Evolutionary conservation across 2,329 filamentous ascomycete genomes (phyloP).

Genomic region (Sporothrix phasma): DNA sequence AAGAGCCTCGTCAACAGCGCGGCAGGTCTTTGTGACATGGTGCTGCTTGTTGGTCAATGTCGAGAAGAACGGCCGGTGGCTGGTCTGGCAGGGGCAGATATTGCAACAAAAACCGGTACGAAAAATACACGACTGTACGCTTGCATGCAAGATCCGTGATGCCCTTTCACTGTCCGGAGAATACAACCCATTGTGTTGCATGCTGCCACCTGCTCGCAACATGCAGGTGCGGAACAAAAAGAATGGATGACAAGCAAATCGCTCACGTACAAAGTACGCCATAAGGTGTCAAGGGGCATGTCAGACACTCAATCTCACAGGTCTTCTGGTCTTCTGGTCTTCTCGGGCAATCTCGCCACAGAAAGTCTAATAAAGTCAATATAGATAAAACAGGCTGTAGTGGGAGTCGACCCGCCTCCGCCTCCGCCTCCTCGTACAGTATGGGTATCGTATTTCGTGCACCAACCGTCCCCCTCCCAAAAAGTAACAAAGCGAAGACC

Average conservation of each 20-base stretch:
- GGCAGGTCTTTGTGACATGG: not conserved
- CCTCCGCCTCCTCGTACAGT: not conserved
- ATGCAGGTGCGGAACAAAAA: not conserved
- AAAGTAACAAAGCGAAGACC: not conserved
- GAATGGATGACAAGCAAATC: not conserved
- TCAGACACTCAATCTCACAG: too few relatives aligned
- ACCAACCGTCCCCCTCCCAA: not conserved
- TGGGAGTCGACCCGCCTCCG: not conserved
- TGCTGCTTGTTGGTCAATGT: too few relatives aligned
- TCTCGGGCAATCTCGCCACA: too few relatives aligned
- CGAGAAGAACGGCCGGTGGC: too few relatives aligned
- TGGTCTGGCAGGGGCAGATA: not conserved
- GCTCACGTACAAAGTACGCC: too few relatives aligned
- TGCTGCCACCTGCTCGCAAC: too few relatives aligned
- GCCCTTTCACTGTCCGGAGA: too few relatives aligned
- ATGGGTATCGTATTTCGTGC: not conserved
- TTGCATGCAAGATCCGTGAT: too few relatives aligned
- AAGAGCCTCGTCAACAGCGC: constrained; percentile 10
- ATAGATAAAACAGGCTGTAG: not conserved
- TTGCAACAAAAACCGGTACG: not conserved
- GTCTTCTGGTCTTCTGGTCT: too few relatives aligned
- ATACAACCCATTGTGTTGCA: not conserved
- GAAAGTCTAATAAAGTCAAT: too few relatives aligned
- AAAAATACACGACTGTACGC: not conserved
- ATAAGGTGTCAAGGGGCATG: too few relatives aligned